Conservation (phyloP, 2,329 filamentous ascomycete species). For the Ophiobolus disseminans region DNA sequence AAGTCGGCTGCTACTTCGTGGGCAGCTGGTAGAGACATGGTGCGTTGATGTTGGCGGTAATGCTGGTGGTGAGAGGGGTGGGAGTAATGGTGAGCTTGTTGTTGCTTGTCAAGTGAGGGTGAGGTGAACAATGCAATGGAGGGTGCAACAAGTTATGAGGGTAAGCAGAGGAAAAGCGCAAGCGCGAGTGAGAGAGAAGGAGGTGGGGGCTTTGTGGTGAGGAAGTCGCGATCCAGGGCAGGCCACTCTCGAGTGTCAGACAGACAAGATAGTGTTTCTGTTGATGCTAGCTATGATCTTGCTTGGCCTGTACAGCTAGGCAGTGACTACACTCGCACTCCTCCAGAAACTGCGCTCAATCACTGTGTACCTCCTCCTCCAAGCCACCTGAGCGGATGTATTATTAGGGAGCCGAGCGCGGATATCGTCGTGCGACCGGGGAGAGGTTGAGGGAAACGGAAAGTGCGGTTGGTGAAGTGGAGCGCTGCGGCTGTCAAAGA, state of each 20-base stretch:
- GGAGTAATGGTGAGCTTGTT: too few species aligned
- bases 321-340: slow-evolving; percentile 43
- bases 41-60: slow-evolving; percentile 50
- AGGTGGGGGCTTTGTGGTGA: slow-evolving; percentile 34
- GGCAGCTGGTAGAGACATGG: slow-evolving; percentile 73
- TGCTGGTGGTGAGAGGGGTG: too few species aligned
- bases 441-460: too few species aligned
- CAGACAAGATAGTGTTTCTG: slow-evolving; percentile 50
- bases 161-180: too few species aligned
- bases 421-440: slow-evolving; percentile 12
- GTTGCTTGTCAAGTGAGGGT: too few species aligned
- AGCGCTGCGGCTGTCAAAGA: slow-evolving; percentile 4
- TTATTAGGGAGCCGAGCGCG: slow-evolving; percentile 23
- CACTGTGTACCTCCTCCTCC: slow-evolving; percentile 40
- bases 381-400: slow-evolving; percentile 29
- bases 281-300: slow-evolving; percentile 59
- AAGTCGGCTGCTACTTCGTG: slow-evolving; percentile 97
- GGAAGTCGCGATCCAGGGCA: slow-evolving; percentile 32
- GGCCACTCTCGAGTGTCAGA: slow-evolving; percentile 37
- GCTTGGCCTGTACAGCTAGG: slow-evolving; percentile 39
- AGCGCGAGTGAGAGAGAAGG: slow-evolving; percentile 24
- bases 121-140: too few species aligned
- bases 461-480: too few species aligned
- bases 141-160: too few species aligned
- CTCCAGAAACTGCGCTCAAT: slow-evolving; percentile 42